A percentile compares a stretch with the other conserved stretches of the same genome.
These are phyloP conservation scores for Canavalia gladiata DNA, from an alignment of 306 rosid species.

Conservation along the genomic window DNA sequence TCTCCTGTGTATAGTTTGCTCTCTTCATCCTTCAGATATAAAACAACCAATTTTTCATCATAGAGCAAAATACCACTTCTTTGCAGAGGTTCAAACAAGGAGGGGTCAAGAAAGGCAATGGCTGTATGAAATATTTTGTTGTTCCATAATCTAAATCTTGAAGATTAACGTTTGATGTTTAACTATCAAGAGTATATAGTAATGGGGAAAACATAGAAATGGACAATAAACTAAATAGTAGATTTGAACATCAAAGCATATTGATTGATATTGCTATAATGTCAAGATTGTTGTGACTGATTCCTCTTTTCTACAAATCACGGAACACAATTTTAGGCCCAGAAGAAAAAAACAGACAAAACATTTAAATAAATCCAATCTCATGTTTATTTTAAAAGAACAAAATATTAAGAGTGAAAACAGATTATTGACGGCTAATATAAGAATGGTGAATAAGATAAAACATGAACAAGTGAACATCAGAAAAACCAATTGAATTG, in stretches of 20 bases:
- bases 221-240: neutral
- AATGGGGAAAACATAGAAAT: neutral
- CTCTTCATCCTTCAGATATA: conserved; percentile 61
- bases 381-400: conserved; percentile 1
- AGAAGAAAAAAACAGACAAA: neutral
- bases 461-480: too few species aligned
- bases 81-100: neutral
- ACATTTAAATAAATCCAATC: neutral
- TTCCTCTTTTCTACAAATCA: conserved; percentile 16
- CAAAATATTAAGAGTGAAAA: neutral
- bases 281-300: neutral
- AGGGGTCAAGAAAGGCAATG: neutral
- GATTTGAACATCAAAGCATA: conserved; percentile 4
- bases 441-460: neutral
- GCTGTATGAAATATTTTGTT: neutral
- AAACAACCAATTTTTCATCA: conserved; percentile 17
- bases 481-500: conserved; percentile 17
- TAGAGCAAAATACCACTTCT: neutral
- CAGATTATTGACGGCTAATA: neutral
- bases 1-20: conserved; percentile 63
- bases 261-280: neutral
- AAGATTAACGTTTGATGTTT: conserved; percentile 18
- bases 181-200: conserved; percentile 5
- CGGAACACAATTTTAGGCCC: neutral
- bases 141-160: conserved; percentile 23